Evolutionary conservation across 495 filamentous ascomycete genomes (phyloP).

Genomic region (Penicillium argentinense): DNA sequence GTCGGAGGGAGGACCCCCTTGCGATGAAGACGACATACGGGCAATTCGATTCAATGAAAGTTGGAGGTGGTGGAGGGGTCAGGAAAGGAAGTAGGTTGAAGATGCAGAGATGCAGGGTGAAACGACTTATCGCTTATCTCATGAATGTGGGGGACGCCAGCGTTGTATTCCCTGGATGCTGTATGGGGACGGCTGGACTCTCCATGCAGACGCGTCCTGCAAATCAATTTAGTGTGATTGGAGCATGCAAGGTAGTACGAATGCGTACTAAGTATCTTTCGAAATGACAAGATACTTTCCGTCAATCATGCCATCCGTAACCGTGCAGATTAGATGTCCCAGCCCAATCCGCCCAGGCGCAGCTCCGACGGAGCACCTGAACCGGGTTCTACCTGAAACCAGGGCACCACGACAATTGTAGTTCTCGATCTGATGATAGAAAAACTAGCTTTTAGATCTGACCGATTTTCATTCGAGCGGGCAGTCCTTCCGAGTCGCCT

Average conservation of each 20-base stretch:
- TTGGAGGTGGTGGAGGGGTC: background rate
- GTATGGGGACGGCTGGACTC: background rate
- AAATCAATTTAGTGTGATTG: background rate
- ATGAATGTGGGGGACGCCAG: background rate
- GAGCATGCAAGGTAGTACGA: background rate
- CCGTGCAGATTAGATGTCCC: background rate
- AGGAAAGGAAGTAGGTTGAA: background rate
- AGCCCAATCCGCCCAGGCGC: background rate
- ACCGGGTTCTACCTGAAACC: background rate
- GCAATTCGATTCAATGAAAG: conserved; percentile 17
- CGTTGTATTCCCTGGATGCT: background rate
- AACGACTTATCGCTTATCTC: conserved; percentile 2
- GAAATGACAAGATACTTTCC: background rate
- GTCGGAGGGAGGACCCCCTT: conserved; percentile 20
- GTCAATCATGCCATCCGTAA: background rate
- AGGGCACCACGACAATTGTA: background rate
- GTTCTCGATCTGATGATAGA: background rate
- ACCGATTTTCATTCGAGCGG: background rate
- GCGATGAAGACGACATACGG: conserved; percentile 31
- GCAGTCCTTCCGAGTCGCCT: conserved; percentile 8
- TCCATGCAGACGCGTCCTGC: background rate
- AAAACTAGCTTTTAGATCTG: background rate
- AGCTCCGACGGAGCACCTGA: background rate
- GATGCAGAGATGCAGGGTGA: background rate
- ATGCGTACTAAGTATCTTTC: background rate